These are phyloP conservation scores for Plasmodium coatneyi DNA, from an alignment of 169 alveolate species.

Conservation along the genomic window DNA sequence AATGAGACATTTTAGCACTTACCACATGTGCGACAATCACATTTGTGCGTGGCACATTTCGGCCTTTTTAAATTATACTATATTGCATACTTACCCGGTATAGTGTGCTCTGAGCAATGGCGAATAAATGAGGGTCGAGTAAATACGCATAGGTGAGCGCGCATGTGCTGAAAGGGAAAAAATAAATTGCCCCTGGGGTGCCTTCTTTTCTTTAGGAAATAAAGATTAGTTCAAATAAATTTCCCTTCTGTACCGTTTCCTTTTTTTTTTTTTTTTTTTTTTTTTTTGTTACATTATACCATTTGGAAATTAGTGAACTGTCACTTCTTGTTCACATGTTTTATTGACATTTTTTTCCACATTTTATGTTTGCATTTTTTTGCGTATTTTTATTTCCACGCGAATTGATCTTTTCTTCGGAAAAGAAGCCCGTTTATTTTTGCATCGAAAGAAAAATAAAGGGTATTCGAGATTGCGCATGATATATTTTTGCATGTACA, in stretches of 20 bases:
- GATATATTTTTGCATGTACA: background rate
- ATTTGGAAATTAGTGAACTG: background rate
- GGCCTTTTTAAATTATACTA: background rate
- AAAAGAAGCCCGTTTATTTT: background rate
- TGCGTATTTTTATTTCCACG: background rate
- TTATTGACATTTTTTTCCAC: background rate
- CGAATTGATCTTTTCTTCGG: slow-evolving; percentile 3
- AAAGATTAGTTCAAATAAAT: background rate
- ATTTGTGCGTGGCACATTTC: background rate
- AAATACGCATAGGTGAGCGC: background rate
- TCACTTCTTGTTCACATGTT: background rate
- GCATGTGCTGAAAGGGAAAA: background rate
- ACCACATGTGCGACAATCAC: background rate
- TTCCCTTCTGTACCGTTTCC: background rate
- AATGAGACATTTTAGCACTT: background rate
- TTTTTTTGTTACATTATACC: background rate
- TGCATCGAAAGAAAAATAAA: background rate
- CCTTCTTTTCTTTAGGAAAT: background rate
- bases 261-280: background rate
- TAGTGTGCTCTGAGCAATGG: background rate
- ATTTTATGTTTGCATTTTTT: background rate
- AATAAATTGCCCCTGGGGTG: background rate
- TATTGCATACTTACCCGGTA: background rate
- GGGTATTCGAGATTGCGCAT: background rate
- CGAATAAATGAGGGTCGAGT: background rate